These are phyloP conservation scores for Irpex sp. DNA, from an alignment of 1,284 basidiomycete genomes.

Conservation along the genomic window DNA sequence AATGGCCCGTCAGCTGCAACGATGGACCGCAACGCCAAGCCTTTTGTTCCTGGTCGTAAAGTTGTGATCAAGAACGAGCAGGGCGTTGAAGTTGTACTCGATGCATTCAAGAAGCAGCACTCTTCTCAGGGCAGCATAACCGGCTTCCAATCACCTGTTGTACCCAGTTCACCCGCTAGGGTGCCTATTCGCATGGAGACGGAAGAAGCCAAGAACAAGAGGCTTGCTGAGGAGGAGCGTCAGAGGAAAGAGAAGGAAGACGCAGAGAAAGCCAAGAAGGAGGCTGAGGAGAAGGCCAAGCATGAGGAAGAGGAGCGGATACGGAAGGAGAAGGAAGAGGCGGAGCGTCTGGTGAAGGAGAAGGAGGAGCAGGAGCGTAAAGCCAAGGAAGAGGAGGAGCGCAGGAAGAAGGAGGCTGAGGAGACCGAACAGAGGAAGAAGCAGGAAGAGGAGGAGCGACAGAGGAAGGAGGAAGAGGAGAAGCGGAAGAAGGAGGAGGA, in stretches of 20 bases:
- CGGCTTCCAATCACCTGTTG: slow-evolving; percentile 30
- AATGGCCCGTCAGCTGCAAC: slow-evolving; percentile 33
- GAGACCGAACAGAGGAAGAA: slow-evolving; percentile 18
- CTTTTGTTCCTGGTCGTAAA: slow-evolving; percentile 55
- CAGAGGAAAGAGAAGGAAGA: slow-evolving; percentile 30
- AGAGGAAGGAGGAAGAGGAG: slow-evolving; percentile 25
- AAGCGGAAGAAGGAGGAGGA: slow-evolving; percentile 28
- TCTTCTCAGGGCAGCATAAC: slow-evolving; percentile 7
- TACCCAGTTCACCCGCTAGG: slow-evolving; percentile 39
- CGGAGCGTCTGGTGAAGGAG: slow-evolving; percentile 30
- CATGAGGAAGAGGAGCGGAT: slow-evolving; percentile 27
- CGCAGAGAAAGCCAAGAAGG: slow-evolving; percentile 28
- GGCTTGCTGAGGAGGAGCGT: slow-evolving; percentile 44
- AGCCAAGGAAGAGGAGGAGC: slow-evolving; percentile 26
- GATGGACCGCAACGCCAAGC: slow-evolving; percentile 56
- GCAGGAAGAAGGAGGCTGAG: slow-evolving; percentile 20
- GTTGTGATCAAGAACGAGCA: slow-evolving; percentile 53
- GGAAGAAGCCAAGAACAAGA: slow-evolving; percentile 44
- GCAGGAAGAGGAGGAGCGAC: slow-evolving; percentile 24
- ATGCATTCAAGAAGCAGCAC: slow-evolving; percentile 45
- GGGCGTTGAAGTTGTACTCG: slow-evolving; percentile 59
- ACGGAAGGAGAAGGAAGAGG: slow-evolving; percentile 37
- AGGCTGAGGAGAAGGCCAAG: slow-evolving; percentile 37
- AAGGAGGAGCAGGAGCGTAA: slow-evolving; percentile 29
- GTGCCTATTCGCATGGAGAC: slow-evolving; percentile 39